Evolutionary conservation across 169 alveolate species (phyloP).

Genomic region (Eimeria acervulina): DNA sequence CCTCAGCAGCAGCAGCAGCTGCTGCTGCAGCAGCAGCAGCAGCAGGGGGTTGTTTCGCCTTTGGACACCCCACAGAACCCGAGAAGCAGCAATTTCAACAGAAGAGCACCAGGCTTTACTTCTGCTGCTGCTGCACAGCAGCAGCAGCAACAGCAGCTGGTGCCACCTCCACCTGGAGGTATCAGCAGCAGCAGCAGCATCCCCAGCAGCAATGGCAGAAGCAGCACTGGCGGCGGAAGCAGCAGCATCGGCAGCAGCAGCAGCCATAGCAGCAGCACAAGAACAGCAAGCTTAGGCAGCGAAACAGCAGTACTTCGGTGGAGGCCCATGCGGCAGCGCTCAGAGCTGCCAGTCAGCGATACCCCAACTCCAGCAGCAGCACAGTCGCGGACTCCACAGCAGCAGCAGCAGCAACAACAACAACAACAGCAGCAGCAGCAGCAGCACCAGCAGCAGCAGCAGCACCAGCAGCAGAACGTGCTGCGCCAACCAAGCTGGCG

Average conservation of each 20-base stretch:
- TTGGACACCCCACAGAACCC: conserved; percentile 3
- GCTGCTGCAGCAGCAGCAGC: conserved; percentile 40
- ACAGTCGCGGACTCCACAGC: neutral
- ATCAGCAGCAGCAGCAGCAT: neutral
- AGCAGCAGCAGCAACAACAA: conserved; percentile 59
- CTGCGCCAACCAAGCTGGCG: neutral
- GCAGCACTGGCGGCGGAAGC: conserved; percentile 29
- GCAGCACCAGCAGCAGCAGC: conserved; percentile 62
- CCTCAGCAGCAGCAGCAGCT: conserved; percentile 42
- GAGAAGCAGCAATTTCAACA: neutral
- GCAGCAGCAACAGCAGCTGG: neutral
- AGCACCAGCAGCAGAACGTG: conserved; percentile 41
- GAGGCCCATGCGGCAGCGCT: conserved; percentile 61
- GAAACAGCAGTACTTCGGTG: conserved; percentile 63
- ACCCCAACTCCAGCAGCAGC: conserved; percentile 29
- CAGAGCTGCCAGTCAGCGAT: neutral
- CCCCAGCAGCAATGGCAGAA: neutral
- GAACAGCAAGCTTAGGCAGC: conserved; percentile 24
- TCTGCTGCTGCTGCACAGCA: neutral
- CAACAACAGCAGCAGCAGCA: conserved; percentile 62
- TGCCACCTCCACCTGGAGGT: conserved; percentile 43
- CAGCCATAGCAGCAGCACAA: conserved; percentile 44
- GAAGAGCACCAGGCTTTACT: neutral
- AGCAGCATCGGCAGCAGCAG: neutral
- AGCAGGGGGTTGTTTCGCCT: neutral